Percentiles rank a stretch among this genome's conserved stretches.
Evolutionary conservation across 495 filamentous ascomycete species (phyloP).

Genomic region (Hypoxylon cercidicola): DNA sequence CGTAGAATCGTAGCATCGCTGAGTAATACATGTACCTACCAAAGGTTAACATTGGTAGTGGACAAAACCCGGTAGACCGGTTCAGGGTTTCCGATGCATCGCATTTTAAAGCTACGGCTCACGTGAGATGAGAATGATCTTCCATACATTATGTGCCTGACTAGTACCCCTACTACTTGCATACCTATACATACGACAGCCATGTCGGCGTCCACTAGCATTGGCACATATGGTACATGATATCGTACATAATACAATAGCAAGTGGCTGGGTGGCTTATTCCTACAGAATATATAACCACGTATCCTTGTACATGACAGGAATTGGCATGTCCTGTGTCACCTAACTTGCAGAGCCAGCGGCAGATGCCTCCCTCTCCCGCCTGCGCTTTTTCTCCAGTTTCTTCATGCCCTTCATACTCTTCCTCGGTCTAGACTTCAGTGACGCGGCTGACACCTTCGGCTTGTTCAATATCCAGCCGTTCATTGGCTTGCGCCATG

Average conservation of each 20-base stretch:
- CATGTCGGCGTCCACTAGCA: too few species aligned
- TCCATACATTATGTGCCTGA: not conserved
- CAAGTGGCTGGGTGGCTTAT: not conserved
- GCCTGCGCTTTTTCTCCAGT: constrained; percentile 49
- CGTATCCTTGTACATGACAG: not conserved
- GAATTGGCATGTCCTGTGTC: not conserved
- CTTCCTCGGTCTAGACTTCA: constrained; percentile 56
- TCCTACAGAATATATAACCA: not conserved
- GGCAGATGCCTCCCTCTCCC: constrained; percentile 23
- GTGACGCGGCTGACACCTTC: constrained; percentile 30
- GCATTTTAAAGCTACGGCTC: not conserved
- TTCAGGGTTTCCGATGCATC: constrained; percentile 26
- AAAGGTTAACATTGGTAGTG: too few species aligned
- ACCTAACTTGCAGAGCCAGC: not conserved
- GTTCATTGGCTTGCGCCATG: constrained; percentile 74
- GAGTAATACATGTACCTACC: not conserved
- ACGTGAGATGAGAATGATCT: constrained; percentile 7
- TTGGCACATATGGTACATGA: not conserved
- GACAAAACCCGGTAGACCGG: constrained; percentile 15
- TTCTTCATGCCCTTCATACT: constrained; percentile 72
- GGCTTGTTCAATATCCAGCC: constrained; percentile 68
- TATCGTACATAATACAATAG: not conserved
- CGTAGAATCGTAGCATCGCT: too few species aligned
- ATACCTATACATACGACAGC: not conserved
- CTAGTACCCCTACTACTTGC: too few species aligned